A percentile compares a stretch with the other conserved stretches of the same genome.
phyloP scores from a whole-genome alignment of 495 filamentous ascomycete genomes.

The Pyrenula massariospora region DNA sequence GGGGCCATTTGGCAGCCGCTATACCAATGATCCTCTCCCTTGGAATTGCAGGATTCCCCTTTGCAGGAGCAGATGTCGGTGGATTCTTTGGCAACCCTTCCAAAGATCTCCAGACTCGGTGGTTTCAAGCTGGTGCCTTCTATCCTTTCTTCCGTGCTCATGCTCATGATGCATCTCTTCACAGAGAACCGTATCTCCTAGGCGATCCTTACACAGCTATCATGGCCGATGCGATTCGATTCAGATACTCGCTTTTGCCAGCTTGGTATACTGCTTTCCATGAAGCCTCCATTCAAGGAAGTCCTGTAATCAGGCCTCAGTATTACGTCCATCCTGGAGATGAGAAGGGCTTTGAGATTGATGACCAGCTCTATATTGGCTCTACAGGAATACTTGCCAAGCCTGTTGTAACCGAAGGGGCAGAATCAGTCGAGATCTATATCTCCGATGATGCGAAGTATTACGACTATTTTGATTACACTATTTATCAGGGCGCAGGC shows the following conservation, averaged over 20 bases:
- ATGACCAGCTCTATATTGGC: conserved; percentile 89
- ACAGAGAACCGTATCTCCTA: conserved; percentile 83
- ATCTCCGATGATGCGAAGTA: conserved; percentile 78
- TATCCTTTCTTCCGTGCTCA: conserved; percentile 99
- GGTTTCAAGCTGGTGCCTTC: conserved; percentile 96
- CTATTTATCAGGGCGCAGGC: conserved; percentile 55
- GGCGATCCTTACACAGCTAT: conserved; percentile 77
- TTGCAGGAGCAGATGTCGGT: conserved; percentile 89
- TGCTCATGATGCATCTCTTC: conserved; percentile 89
- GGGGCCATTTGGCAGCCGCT: conserved; percentile 76
- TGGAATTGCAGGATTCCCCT: conserved; percentile 86
- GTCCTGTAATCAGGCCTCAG: conserved; percentile 79
- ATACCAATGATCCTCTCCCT: conserved; percentile 90
- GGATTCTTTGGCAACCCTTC: conserved; percentile 96
- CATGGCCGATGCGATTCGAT: conserved; percentile 74
- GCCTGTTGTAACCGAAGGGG: conserved; percentile 68
- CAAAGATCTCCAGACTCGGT: conserved; percentile 79
- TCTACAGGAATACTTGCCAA: conserved; percentile 77
- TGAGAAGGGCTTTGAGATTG: conserved; percentile 72
- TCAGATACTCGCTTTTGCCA: conserved; percentile 82
- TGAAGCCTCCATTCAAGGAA: conserved; percentile 68
- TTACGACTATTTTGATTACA: conserved; percentile 88
- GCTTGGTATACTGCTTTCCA: conserved; percentile 97
- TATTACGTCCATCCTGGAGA: conserved; percentile 86
- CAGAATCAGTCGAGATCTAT: conserved; percentile 66